Evolutionary conservation across 2,329 filamentous ascomycete species (phyloP), one percentile per base, ranked within the genome.

Genomic region (Periglandula ipomoeae): DNA sequence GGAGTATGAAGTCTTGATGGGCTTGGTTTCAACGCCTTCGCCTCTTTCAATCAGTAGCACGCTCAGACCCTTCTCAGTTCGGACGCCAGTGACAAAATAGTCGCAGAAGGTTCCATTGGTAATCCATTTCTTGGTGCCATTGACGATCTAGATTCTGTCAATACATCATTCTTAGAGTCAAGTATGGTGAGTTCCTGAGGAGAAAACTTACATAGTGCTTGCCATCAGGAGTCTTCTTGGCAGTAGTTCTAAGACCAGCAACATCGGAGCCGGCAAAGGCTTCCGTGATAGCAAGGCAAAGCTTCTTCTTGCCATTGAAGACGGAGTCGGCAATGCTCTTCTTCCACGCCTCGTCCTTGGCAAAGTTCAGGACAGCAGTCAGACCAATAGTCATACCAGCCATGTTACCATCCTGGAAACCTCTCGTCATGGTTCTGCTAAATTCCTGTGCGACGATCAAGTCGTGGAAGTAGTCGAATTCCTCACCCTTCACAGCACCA

Each of bases 381-480:
- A 94, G 69, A 35, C 82, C 82, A 56, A 94, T 94, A 24, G 83
- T 82, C 85, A 94, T 89, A 46, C 89, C 88, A 2, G 87, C 84
- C 78, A 94, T 81, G 67, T 89, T 90, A 3, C 87, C 89, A 63
- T 95, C 89, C 64, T 88, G 82, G 68, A 93, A 95, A 1, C 88
- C 89, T 58, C 87, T 72, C 24, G 85, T 82, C 63, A 85, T 87
- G 6, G 79, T 72, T 27, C 89, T 76, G 1, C 77, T 74, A 55
- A 87, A 69, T 67, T 94, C 89, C 67, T 94, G 88, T 8, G 74
- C 70, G 46, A 86, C 72, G 55, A 94, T 79, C 62, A 93, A 64
- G 63, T 93, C 88, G 65, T 93, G 87, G 67, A 94, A 87, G 66
- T 89, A 90, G 65, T 94, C 87, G 58, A 90, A 94, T 53, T 90